Base-by-base conservation (phyloP, 768 basidiomycete species). In the Suillus sp. region DNA sequence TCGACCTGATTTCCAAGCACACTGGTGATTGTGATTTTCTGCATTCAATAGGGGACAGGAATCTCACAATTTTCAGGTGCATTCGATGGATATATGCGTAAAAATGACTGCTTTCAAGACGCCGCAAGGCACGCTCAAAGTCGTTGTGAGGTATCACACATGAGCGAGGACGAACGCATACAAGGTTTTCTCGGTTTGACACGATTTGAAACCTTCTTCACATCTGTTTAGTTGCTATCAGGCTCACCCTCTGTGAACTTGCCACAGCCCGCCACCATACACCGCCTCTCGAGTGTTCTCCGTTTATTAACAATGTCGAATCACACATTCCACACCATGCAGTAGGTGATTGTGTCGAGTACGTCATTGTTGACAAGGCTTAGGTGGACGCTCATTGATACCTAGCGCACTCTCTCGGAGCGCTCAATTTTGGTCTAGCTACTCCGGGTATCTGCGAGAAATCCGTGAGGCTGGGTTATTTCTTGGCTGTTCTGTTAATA, bases 361-460 rank as follows among this genome's bases (percentile, higher is more conserved):
- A 67, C 55, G 79, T 34, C 34, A 10, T 43, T 54, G 60, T 34
- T 55, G 40, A 4, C 43, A 62, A 51, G 57, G 56, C 51, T 40
- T 62, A 50, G 34, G 32, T 20, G 38, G 38, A 30, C 8, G 10
- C 63, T 67, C 59, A 66, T 60, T 1, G 13, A 55, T 55, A 16
- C 22, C 11, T 67, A 92, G 91, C 61, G 89, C 91, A 14, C 75
- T 93, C 11, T 86, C 90, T 18, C 80, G 90, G 56, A 92, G 91
- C 70, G 85, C 91, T 9, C 91, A 93, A 69, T 89, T 87, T 69
- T 93, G 91, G 91, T 91, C 91, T 4, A 91, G 89, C 62, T 92
- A 92, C 73, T 93, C 91, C 2, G 91, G 91, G 0, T 92, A 93
- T 74, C 79, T 93, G 58, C 84, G 91, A 50, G 90, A 92, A 80